These are phyloP conservation scores for Luvunga scandens DNA, from an alignment of 345 rosid genomes.

Conservation along the genomic window DNA sequence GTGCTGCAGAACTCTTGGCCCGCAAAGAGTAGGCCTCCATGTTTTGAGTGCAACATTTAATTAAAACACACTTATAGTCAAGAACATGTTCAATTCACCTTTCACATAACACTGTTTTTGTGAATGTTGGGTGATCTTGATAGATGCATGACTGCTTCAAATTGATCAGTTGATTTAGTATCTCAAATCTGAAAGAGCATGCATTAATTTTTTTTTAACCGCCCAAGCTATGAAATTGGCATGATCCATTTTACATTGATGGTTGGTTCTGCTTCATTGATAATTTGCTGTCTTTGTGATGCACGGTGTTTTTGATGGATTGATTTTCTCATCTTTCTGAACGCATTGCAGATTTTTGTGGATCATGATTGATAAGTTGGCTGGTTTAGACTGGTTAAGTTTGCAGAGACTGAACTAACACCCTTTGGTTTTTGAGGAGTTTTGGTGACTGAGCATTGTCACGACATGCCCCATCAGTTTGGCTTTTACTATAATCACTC, in stretches of 20 bases:
- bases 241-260: not conserved
- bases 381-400: not conserved
- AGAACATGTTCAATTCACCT: not conserved
- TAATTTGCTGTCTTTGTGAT: not conserved
- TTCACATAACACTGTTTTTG: not conserved
- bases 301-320: not conserved
- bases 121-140: not conserved
- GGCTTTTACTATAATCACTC: not conserved
- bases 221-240: not conserved
- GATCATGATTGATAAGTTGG: constrained; percentile 36
- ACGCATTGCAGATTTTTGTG: constrained; percentile 52
- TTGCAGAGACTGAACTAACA: not conserved
- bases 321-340: not conserved
- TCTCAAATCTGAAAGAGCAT: not conserved
- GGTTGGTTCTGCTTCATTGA: not conserved
- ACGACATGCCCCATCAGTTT: not conserved
- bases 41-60: not conserved
- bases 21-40: not conserved
- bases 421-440: not conserved
- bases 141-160: not conserved
- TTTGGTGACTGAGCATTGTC: not conserved
- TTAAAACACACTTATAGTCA: not conserved
- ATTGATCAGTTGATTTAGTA: not conserved
- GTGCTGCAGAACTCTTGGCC: not conserved
- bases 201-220: not conserved